Evolutionary conservation across 2,329 filamentous ascomycete species (phyloP), one percentile per base, ranked within the genome.

Genomic region (Fusarium hostae): DNA sequence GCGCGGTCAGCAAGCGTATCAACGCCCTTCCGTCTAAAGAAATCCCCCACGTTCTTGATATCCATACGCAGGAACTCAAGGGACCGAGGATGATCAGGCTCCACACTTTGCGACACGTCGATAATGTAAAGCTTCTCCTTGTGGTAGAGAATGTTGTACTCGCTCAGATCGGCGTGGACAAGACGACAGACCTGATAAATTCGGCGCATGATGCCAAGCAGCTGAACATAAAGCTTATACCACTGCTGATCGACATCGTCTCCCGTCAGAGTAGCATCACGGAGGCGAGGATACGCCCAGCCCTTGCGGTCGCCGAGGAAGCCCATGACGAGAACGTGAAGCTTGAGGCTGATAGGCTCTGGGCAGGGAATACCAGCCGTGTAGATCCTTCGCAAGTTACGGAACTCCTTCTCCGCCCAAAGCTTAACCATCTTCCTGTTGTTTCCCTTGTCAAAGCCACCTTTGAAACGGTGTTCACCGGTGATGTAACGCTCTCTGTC

Each of bases 391-490:
- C 94, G 91, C 77, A 99, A 82, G 82, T 99, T 99, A 44, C 96
- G 90, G 84, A 97, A 97, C 83, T 99, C 96, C 83, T 99, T 99
- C 83, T 99, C 95, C 0, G 97, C 97, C 96, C 96, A 99, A 28
- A 98, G 86, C 82, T 97, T 97, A 74, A 99, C 95, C 95, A 98
- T 98, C 74, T 95, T 94, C 52, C 95, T 90, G 84, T 94, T 97
- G 83, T 94, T 97, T 73, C 92, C 92, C 85, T 98, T 98, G 83
- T 95, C 96, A 79, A 95, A 96, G 54, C 95, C 95, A 68, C 90
- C 88, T 75, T 94, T 90, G 86, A 99, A 99, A 28, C 96, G 88
- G 82, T 95, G 94, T 82, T 99, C 96, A 73, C 96, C 96, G 2
- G 92, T 92, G 70, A 99, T 96, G 82, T 99, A 99, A 77, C 94